phyloP scores from a whole-genome alignment of 441 rosid species.

The Euphorbia celastroides region DNA sequence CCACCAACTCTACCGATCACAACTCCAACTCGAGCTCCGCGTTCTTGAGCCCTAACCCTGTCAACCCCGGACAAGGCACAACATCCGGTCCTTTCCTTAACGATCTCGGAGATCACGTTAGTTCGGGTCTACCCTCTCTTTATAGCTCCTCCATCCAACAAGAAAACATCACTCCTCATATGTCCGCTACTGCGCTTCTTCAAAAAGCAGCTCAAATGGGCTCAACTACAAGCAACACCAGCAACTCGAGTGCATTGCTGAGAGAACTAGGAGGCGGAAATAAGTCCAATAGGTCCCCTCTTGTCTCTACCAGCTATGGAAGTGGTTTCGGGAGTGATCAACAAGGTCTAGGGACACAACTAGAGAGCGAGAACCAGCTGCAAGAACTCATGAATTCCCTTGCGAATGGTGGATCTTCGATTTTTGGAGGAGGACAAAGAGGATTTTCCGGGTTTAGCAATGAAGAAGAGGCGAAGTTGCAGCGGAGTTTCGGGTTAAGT shows the following conservation, averaged over 20 bases:
- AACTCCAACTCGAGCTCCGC: conserved; percentile 23
- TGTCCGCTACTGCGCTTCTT: conserved; percentile 77
- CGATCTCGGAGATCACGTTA: conserved; percentile 29
- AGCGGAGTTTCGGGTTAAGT: conserved; percentile 25
- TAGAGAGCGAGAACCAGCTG: conserved; percentile 34
- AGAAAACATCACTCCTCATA: conserved; percentile 34
- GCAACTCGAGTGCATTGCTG: conserved; percentile 21
- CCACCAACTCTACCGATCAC: conserved; percentile 23
- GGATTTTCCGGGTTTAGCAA: conserved; percentile 33
- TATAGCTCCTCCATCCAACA: conserved; percentile 29
- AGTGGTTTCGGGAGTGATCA: conserved; percentile 20
- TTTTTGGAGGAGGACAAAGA: conserved; percentile 33
- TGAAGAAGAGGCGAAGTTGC: too few relatives aligned
- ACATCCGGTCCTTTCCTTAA: conserved; percentile 24
- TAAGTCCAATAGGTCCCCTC: conserved; percentile 23
- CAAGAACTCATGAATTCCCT: conserved; percentile 46
- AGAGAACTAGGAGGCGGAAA: conserved; percentile 27
- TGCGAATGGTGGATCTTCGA: conserved; percentile 37
- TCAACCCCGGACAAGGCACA: conserved; percentile 22
- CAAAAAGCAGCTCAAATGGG: conserved; percentile 82
- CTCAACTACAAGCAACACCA: conserved; percentile 40
- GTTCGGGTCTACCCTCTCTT: conserved; percentile 24
- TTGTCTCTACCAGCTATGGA: conserved; percentile 22
- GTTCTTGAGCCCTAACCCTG: conserved; percentile 29
- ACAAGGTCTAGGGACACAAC: conserved; percentile 17